Evolutionary conservation across 108 stramenopile genomes (phyloP).

Genomic region (Cyclotella kingstonii): DNA sequence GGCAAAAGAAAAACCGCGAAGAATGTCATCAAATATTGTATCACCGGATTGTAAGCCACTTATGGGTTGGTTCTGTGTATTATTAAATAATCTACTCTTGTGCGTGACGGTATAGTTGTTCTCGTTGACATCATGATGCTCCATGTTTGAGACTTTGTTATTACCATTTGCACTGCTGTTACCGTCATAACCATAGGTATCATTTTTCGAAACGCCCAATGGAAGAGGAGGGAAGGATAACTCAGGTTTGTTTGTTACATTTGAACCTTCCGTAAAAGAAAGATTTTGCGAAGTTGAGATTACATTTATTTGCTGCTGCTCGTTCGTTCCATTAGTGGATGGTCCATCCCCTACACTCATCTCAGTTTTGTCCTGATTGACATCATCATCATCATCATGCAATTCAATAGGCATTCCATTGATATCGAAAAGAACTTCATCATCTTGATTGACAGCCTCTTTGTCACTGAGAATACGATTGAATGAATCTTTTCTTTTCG

Average conservation of each 20-base stretch:
- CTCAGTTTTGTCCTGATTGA: background rate
- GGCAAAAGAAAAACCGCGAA: constrained; percentile 42
- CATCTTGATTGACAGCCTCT: background rate
- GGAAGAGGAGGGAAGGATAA: too few relatives aligned
- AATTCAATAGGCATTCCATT: constrained; percentile 14
- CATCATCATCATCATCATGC: constrained; percentile 8
- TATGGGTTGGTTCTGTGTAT: background rate
- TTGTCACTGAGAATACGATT: background rate
- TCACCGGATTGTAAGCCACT: constrained; percentile 9
- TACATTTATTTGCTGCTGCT: background rate
- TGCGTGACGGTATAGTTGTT: background rate
- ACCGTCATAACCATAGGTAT: too few relatives aligned
- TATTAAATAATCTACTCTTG: constrained; percentile 6
- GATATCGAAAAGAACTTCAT: constrained; percentile 13
- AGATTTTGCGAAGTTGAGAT: too few relatives aligned
- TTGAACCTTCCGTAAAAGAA: too few relatives aligned
- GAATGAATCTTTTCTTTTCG: background rate
- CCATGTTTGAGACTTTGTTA: background rate
- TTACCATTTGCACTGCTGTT: background rate
- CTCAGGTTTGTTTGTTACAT: too few relatives aligned
- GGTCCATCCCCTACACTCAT: background rate
- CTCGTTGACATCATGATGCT: background rate
- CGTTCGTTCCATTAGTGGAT: background rate
- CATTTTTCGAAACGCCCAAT: too few relatives aligned
- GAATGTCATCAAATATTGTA: constrained; percentile 42